Conservation (phyloP, 2,329 filamentous ascomycete genomes). For the Hypomyces perniciosus region DNA sequence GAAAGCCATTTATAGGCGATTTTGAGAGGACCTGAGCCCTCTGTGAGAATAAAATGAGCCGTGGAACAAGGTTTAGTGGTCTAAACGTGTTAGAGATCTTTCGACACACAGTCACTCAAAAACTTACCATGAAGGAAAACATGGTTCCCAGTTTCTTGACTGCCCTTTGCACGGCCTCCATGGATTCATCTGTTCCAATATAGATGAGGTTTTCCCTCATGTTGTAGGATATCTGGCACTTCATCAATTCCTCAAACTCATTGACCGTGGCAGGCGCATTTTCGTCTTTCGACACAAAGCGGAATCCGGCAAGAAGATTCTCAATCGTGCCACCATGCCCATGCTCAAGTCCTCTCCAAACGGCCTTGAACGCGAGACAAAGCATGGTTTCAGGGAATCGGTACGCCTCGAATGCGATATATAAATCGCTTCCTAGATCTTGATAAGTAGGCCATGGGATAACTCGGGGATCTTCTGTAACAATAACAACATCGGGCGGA, state of each 20-base stretch:
- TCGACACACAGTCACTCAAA: background rate
- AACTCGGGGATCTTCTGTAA: slow-evolving; percentile 15
- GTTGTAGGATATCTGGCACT: slow-evolving; percentile 24
- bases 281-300: slow-evolving; percentile 12
- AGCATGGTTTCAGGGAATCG: slow-evolving; percentile 20
- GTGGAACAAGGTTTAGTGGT: slow-evolving; percentile 1
- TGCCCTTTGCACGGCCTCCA: slow-evolving; percentile 12
- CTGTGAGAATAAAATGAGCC: slow-evolving; percentile 22
- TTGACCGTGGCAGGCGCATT: background rate
- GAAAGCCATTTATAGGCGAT: slow-evolving; percentile 23
- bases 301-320: slow-evolving; percentile 16
- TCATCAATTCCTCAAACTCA: slow-evolving; percentile 13
- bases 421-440: background rate
- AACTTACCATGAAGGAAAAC: slow-evolving; percentile 6
- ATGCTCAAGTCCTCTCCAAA: slow-evolving; percentile 23
- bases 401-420: slow-evolving; percentile 14
- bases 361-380: slow-evolving; percentile 13
- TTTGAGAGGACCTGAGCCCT: slow-evolving; percentile 4
- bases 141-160: slow-evolving; percentile 11
- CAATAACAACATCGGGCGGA: slow-evolving; percentile 17
- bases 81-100: slow-evolving; percentile 12
- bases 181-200: slow-evolving; percentile 18
- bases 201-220: slow-evolving; percentile 23
- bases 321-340: slow-evolving; percentile 5
- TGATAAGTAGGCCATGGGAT: slow-evolving; percentile 20